Base-by-base conservation (phyloP, 2,329 filamentous ascomycete genomes). In the Nemania sp. region DNA sequence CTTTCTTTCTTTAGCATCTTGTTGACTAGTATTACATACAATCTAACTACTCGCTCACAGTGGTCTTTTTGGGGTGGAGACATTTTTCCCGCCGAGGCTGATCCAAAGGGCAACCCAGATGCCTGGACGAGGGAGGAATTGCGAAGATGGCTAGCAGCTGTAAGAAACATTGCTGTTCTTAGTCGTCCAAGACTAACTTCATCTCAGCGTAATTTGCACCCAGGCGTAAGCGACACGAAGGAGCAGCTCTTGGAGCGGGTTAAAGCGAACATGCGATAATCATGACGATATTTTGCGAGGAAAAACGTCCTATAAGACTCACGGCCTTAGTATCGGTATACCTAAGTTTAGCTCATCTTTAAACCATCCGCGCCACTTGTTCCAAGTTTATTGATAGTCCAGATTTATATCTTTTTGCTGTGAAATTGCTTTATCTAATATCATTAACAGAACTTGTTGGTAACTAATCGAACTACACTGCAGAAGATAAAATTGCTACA, bases 21-120 rank as follows among this genome's bases (percentile, higher is more conserved):
- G 15, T 47, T 11, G 47, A 20, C 13, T 32, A 38, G 20, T 47
- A 24, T 8, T 18, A 22, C 56, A 27, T 45, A 13, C 27, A 10
- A 45, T 66, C 51, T 67, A 51, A 67, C 26, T 0, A 26, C 32
- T 54, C 18, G 32, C 24, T 32, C 26, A 52, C 43, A 73, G 72
- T 97, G 92, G 91, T 87, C 88, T 20, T 95, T 98, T 74, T 97
- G 92, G 90, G 93, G 93, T 64, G 86, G 88, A 61, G 93, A 95
- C 70, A 87, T 98, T 76, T 97, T 98, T 75, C 94, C 94, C 0
- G 80, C 87, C 3, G 84, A 89, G 72, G 68, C 84, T 55, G 94
- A 97, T 77, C 93, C 94, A n/a, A 92, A 84, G 29, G 94, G 94
- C 68, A 87, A 93, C 83, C 88, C 83, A 47, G 82, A 84, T 47